Conservation (phyloP, 805 yeast genomes). For the Pichia cephalocereana region DNA sequence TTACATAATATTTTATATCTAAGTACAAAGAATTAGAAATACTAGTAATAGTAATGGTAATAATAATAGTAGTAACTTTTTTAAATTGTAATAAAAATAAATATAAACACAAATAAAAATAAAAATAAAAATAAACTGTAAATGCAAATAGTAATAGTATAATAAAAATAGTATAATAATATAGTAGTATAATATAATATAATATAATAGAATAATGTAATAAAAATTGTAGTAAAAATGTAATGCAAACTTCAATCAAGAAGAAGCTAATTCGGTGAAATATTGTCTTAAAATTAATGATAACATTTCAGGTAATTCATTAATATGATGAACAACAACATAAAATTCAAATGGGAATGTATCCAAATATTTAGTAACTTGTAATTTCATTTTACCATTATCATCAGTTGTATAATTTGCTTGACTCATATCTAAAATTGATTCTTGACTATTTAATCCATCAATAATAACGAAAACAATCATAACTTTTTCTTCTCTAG, state of each 20-base stretch:
- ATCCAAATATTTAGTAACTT: constrained; percentile 80
- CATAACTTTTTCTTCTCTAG: constrained; percentile 89
- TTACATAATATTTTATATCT: too few relatives aligned
- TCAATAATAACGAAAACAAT: constrained; percentile 90
- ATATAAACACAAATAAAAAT: too few relatives aligned
- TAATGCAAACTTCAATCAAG: constrained; percentile 3
- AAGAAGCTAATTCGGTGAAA: constrained; percentile 55
- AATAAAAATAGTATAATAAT: too few relatives aligned
- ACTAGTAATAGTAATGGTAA: too few relatives aligned
- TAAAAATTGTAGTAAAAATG: not conserved
- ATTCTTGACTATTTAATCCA: constrained; percentile 74
- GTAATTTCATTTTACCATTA: constrained; percentile 60
- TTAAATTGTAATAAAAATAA: too few relatives aligned
- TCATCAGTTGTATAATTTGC: constrained; percentile 70
- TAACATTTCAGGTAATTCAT: constrained; percentile 86
- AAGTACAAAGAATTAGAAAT: too few relatives aligned
- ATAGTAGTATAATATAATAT: too few relatives aligned
- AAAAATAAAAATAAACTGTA: too few relatives aligned
- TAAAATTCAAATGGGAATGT: constrained; percentile 95
- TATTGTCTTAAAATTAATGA: constrained; percentile 86
- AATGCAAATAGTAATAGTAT: too few relatives aligned
- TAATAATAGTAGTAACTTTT: too few relatives aligned
- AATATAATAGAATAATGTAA: not conserved
- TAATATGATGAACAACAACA: constrained; percentile 83
- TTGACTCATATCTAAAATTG: constrained; percentile 91